Percentiles rank a stretch among this genome's conserved stretches.
These are phyloP conservation scores for Panicum hallii DNA, from an alignment of 202 grass and related monocot genomes.

Conservation along the genomic window DNA sequence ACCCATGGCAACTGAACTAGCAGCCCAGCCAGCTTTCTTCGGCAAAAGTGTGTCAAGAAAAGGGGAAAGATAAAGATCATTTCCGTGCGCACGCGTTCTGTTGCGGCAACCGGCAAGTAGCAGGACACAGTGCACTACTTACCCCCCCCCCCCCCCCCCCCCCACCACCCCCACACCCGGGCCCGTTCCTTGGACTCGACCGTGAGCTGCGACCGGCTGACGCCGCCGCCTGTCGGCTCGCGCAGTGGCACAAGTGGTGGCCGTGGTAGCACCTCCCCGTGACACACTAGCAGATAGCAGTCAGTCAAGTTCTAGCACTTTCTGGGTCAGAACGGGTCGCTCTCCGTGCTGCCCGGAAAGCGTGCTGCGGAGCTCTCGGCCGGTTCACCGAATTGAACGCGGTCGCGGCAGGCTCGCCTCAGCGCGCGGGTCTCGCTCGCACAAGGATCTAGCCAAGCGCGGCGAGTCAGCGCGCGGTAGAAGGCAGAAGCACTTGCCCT, in stretches of 20 bases:
- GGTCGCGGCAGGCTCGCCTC: not conserved
- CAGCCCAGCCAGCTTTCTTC: too few species aligned
- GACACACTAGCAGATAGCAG: not conserved
- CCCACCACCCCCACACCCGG: too few species aligned
- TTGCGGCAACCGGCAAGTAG: too few species aligned
- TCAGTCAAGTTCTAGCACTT: not conserved
- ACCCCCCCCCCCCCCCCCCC: too few species aligned
- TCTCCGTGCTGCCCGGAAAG: not conserved
- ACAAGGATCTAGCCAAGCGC: not conserved
- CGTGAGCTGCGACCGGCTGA: too few species aligned
- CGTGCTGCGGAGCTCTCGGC: not conserved
- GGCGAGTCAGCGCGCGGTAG: not conserved
- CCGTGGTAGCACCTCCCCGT: slow-evolving; percentile 16
- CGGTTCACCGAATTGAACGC: not conserved
- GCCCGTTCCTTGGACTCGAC: too few species aligned
- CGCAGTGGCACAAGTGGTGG: not conserved
- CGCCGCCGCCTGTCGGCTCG: too few species aligned
- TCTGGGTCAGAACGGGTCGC: not conserved
- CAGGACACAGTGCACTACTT: too few species aligned
- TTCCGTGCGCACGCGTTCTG: too few species aligned
- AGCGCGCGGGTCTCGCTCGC: not conserved
- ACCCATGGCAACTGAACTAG: too few species aligned
- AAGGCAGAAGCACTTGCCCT: not conserved
- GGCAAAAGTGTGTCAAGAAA: too few species aligned
- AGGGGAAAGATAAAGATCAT: too few species aligned